These are phyloP conservation scores for Platanthera zijinensis DNA, from an alignment of 106 monocot genomes.

Conservation along the genomic window DNA sequence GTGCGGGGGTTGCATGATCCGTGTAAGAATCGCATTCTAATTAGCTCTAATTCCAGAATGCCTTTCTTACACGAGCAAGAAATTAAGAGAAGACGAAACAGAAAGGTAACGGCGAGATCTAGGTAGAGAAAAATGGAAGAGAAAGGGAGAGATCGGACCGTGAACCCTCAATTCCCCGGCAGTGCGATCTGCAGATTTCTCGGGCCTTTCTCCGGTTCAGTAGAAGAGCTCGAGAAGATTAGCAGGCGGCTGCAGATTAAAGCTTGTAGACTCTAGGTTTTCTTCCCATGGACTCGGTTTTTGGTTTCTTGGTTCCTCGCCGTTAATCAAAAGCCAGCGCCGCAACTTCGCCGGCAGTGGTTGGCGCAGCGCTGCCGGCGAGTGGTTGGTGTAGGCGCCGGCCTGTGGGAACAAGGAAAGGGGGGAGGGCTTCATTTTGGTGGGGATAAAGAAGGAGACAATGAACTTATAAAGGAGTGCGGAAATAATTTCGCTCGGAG, in stretches of 20 bases:
- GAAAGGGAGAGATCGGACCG: constrained; percentile 7
- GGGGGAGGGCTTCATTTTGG: background rate
- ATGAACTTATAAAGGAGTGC: background rate
- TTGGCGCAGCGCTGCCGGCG: background rate
- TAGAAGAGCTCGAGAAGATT: background rate
- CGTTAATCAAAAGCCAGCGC: background rate
- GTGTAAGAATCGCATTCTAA: background rate
- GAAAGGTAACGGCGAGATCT: background rate
- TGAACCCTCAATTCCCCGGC: constrained; percentile 9
- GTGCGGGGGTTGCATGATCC: background rate
- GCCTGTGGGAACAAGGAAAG: background rate
- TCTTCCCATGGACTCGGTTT: background rate
- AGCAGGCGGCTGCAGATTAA: background rate
- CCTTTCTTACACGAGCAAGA: background rate
- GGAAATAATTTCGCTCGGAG: background rate
- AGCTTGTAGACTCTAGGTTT: background rate
- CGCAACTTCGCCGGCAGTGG: background rate
- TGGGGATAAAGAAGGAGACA: background rate
- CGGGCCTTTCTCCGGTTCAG: background rate
- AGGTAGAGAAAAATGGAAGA: background rate
- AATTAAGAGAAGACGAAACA: background rate
- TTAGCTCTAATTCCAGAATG: background rate
- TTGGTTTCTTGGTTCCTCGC: background rate
- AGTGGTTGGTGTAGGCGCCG: background rate
- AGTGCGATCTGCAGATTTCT: background rate